Evolutionary conservation across 352 stramenopile genomes (phyloP).

Genomic region (Phytopythium vexans): DNA sequence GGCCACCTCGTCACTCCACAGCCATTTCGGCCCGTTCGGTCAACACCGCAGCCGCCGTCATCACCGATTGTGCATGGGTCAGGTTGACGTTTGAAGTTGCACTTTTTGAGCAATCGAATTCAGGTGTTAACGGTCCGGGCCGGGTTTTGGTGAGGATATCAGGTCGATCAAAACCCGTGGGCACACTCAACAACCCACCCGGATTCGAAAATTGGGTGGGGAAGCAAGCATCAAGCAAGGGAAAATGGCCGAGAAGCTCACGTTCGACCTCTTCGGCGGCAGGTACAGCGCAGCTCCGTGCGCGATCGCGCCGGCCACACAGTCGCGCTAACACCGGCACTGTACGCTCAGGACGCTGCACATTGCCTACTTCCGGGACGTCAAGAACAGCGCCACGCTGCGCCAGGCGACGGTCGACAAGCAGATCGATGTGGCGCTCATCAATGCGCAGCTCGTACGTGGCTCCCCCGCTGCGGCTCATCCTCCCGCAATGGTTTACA

Average conservation of each 20-base stretch:
- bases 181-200: conserved; percentile 1
- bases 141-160: not conserved
- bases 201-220: not conserved
- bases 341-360: conserved; percentile 53
- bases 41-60: not conserved
- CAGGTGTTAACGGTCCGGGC: not conserved
- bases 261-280: conserved; percentile 62
- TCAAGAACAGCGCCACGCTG: conserved; percentile 64
- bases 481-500: not conserved
- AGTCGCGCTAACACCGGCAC: not conserved
- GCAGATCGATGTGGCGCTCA: conserved; percentile 64
- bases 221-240: not conserved
- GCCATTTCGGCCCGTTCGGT: too few relatives aligned
- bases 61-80: not conserved
- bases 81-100: conserved; percentile 6
- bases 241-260: conserved; percentile 53
- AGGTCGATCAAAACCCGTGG: not conserved
- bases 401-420: conserved; percentile 57
- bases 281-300: conserved; percentile 22
- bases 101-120: not conserved
- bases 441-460: conserved; percentile 69
- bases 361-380: conserved; percentile 63
- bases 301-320: not conserved
- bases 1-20: too few relatives aligned
- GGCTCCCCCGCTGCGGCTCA: not conserved